Evolutionary conservation across 495 filamentous ascomycete species (phyloP), one percentile per base, ranked within the genome.

Genomic region (Staphylotrichum tortipilum): DNA sequence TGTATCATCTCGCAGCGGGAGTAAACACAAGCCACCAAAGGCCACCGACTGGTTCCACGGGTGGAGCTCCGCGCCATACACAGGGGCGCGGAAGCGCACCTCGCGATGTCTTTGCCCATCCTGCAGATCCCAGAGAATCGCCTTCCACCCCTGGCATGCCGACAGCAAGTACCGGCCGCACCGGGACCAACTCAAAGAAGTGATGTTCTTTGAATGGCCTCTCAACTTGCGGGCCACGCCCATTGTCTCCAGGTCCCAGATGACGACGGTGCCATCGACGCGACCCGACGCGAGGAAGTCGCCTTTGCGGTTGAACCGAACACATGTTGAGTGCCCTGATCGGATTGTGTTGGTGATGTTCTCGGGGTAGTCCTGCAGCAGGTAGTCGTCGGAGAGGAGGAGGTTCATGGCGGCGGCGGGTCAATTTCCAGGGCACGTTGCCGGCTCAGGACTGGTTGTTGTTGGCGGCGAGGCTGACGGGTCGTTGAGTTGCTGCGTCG

Each of bases 171-270:
- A 97, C 35, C 89, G 78, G 19, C 90, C 89, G 69, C 89, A 84
- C 53, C 85, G 73, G 7, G 89, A 95, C 92, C 92, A 99, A 67
- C 90, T 94, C 18, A 97, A 64, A 11, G 86, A 92, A 52, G 92
- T 88, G 34, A 97, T 86, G 59, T 92, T 89, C 51, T 84, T 75
- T 15, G 86, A 91, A 69, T 99, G 92, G 7, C 92, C 92, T 45
- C 86, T 79, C 29, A 97, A 75, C 65, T 96, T 96, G 47, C 89
- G 83, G 34, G 92, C 92, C 15, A 97, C 84, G 31, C 91, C 89
- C 73, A 90, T 92, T 23, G 94, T 97, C 63, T 96, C 94, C 35
- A 96, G 76, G 62, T 99, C 92, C 73, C 95, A 99, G 45, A 99
- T 85, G 29, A 95, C 85, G 38, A 97, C 85, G 14, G 84, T 89